These are phyloP conservation scores for Mycocentrospora acerina DNA, from an alignment of 2,329 filamentous ascomycete species.

Conservation along the genomic window DNA sequence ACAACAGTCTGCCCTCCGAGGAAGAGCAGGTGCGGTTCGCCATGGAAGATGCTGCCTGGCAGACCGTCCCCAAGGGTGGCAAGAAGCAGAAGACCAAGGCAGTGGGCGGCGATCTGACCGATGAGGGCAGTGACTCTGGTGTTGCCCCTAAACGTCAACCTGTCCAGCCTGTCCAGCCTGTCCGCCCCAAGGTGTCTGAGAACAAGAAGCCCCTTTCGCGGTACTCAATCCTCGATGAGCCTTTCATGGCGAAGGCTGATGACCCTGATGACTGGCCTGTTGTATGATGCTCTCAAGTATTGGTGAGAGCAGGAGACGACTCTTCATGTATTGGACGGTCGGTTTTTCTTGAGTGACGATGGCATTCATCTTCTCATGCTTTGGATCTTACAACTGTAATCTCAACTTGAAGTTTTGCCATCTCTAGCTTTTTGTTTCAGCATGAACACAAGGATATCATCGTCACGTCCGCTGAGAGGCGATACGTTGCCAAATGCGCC, in stretches of 20 bases:
- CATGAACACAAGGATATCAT: too few species aligned
- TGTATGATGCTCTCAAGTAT: conserved; percentile 21
- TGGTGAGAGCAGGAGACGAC: too few species aligned
- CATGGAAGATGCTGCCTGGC: conserved; percentile 58
- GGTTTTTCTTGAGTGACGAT: too few species aligned
- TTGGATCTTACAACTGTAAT: too few species aligned
- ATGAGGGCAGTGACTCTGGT: conserved; percentile 39
- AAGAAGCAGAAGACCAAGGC: conserved; percentile 59
- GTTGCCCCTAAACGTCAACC: conserved; percentile 9
- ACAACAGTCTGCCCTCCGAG: conserved; percentile 57
- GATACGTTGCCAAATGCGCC: too few species aligned
- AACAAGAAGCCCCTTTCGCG: conserved; percentile 31
- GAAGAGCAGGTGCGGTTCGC: conserved; percentile 61
- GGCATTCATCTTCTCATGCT: too few species aligned
- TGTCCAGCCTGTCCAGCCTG: conserved; percentile 20
- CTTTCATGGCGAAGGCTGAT: conserved; percentile 28
- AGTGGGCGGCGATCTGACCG: conserved; percentile 44
- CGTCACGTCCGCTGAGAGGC: too few species aligned
- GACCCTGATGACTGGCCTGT: conserved; percentile 46
- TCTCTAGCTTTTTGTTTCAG: too few species aligned
- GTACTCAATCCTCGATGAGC: conserved; percentile 32
- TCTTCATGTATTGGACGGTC: too few species aligned
- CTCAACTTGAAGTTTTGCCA: too few species aligned
- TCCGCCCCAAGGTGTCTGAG: conserved; percentile 29
- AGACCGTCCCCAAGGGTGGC: conserved; percentile 56